Evolutionary conservation across 208 protist genomes (phyloP), one percentile per base, ranked within the genome.

Genomic region (Trypanosoma brucei): DNA sequence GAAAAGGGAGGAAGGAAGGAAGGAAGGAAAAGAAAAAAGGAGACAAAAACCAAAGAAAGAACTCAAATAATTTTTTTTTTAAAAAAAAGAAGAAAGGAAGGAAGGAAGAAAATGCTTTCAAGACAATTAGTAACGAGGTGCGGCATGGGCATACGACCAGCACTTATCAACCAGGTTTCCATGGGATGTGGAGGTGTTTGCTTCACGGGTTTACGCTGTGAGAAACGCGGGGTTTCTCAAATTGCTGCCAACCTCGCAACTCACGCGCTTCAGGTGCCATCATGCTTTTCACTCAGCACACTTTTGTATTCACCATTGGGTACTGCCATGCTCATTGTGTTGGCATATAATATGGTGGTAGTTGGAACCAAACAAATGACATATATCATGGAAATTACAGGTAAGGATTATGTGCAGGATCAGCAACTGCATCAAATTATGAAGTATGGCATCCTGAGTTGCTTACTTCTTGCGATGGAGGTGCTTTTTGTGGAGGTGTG

Each of bases 381-480:
- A 61, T 94, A 94, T 68, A 80, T 83, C 3, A 78, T 94, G 62
- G 88, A 94, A 65, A 78, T 94, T 55, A 94, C 85, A 11, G 83
- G 82, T 35, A 92, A 91, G 72, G 88, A 94, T 55, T 94, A 94
- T 75, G 85, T 94, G 66, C 88, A 94, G 75, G 88, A 94, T 55
- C 81, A 89, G 79, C 79, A 89, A 58, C 78, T 92, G 45, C 79
- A 89, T 59, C 72, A 80, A 6, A 88, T 92, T 39, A 87, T 94
- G 81, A 82, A 78, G 52, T 94, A 94, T 65, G 84, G 83, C 42
- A 89, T 94, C 40, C 71, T 92, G 38, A 66, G 69, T 68, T 91
- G 81, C 62, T 81, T 92, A 38, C 76, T 94, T 22, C 72, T 94
- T 5, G 78, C 80, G 6, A 91, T 94, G 83, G 88, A 92, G 56